Conservation (phyloP, 2,329 filamentous ascomycete genomes). For the Fusarium proliferatum region DNA sequence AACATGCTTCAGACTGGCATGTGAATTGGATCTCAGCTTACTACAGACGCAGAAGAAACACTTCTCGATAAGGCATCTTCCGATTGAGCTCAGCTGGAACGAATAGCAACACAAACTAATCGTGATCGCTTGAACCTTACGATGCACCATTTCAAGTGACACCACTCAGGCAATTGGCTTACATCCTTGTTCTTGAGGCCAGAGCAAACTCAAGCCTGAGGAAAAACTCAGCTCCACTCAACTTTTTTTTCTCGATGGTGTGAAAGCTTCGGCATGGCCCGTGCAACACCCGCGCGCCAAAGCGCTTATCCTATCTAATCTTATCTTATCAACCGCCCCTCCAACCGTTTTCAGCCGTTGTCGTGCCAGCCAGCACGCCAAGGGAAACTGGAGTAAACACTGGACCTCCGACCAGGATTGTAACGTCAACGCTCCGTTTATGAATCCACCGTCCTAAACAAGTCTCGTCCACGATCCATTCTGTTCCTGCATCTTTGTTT, state of each 20-base stretch:
- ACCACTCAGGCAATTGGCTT: slow-evolving; percentile 26
- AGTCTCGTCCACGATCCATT: slow-evolving; percentile 13
- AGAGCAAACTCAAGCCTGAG: slow-evolving; percentile 14
- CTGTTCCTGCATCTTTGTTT: slow-evolving; percentile 16
- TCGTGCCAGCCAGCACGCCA: slow-evolving; percentile 34
- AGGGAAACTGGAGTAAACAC: slow-evolving; percentile 21
- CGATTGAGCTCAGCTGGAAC: neutral
- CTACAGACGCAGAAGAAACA: neutral
- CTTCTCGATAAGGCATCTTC: neutral
- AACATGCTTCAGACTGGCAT: slow-evolving; percentile 8
- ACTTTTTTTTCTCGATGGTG: slow-evolving; percentile 5
- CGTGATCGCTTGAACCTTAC: slow-evolving; percentile 26
- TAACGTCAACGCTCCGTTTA: slow-evolving; percentile 32
- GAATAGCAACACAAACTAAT: neutral
- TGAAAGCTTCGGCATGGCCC: neutral
- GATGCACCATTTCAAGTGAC: slow-evolving; percentile 34
- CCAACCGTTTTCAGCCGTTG: slow-evolving; percentile 16
- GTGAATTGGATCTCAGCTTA: slow-evolving; percentile 9
- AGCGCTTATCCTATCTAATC: slow-evolving; percentile 23
- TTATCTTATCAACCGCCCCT: slow-evolving; percentile 14
- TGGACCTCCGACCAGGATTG: slow-evolving; percentile 15
- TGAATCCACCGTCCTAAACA: slow-evolving; percentile 37
- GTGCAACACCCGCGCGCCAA: slow-evolving; percentile 31
- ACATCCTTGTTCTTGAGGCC: slow-evolving; percentile 17
- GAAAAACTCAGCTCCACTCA: slow-evolving; percentile 5